These are phyloP conservation scores for Alternaria dauci DNA, from an alignment of 2,329 filamentous ascomycete species.

Conservation along the genomic window DNA sequence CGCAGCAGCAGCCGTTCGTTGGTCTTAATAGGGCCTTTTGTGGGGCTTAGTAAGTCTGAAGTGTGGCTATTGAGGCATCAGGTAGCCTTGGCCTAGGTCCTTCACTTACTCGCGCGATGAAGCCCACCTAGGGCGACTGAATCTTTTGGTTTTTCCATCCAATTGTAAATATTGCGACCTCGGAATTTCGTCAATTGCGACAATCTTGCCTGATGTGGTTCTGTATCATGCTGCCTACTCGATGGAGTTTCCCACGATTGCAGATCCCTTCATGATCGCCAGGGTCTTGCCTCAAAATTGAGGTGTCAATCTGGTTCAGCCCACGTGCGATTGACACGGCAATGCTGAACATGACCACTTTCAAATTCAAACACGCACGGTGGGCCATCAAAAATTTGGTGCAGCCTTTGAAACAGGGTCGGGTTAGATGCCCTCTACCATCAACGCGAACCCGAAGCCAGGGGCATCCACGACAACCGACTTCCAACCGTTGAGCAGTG, in stretches of 20 bases:
- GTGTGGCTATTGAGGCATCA: not conserved
- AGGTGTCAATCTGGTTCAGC: not conserved
- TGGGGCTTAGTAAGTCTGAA: not conserved
- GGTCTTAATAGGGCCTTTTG: constrained; percentile 1
- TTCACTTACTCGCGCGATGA: not conserved
- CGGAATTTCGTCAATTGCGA: not conserved
- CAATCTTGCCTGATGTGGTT: not conserved
- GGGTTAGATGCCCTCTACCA: not conserved
- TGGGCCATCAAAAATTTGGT: not conserved
- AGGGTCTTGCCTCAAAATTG: not conserved
- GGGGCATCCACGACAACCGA: not conserved
- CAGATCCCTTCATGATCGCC: not conserved
- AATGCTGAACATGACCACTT: not conserved
- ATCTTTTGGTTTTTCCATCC: not conserved
- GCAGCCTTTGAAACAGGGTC: not conserved
- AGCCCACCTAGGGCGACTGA: not conserved
- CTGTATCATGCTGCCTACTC: not conserved
- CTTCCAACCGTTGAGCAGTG: not conserved
- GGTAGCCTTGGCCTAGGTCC: constrained; percentile 2
- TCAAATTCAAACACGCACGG: not conserved
- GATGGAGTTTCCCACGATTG: not conserved
- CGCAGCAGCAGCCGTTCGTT: not conserved
- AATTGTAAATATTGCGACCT: not conserved
- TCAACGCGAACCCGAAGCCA: not conserved
- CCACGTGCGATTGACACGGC: not conserved